Evolutionary conservation across 164 flowering plant species (phyloP), one percentile per base, ranked within the genome.

Genomic region (Aristolochia fimbriata): DNA sequence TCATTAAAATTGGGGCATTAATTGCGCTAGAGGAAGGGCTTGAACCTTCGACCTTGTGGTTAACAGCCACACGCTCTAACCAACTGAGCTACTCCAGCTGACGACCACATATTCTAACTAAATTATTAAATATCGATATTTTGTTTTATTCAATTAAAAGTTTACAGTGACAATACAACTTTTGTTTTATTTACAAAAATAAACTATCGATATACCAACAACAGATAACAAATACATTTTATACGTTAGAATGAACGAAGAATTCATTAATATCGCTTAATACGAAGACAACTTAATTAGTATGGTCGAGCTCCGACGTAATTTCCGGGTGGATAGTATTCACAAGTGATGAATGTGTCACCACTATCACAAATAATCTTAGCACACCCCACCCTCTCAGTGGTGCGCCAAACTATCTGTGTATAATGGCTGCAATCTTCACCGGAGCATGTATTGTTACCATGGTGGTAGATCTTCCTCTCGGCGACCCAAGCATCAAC

Each of bases 61-160:
- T 87, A 87, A 82, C 87, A 82, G 92, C 90, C 95, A 87, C 91
- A 87, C 92, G 95, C 87, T 87, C 88, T 85, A 85, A 73, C 95
- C 95, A 85, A 79, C 91, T 85, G 88, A 86, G 91, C 89, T 84
- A 86, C 78, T 80, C 89, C 86, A 86, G 88, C 87, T 50, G n/a
- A n/a, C n/a, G n/a, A n/a, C n/a, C 30, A 27, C 5, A 27, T 5
- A 27, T 27, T 27, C 30, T 27, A 27, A 27, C 30, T 27, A 27
- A 27, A 2, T 27, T 2, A 27, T 27, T 27, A 5, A 2, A 27
- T 27, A 27, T 27, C 5, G 2, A 2, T 27, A 27, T 27, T 27
- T 27, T 27, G 4, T 6, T 37, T 37, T 37, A 37, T 37, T 37
- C 43, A 10, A 7, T 37, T 37, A 37, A 7, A 10, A 37, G 43